A percentile compares a stretch with the other conserved stretches of the same genome.
Conservation (phyloP, 176 grass and related monocot species). For the Zizania latifolia region DNA sequence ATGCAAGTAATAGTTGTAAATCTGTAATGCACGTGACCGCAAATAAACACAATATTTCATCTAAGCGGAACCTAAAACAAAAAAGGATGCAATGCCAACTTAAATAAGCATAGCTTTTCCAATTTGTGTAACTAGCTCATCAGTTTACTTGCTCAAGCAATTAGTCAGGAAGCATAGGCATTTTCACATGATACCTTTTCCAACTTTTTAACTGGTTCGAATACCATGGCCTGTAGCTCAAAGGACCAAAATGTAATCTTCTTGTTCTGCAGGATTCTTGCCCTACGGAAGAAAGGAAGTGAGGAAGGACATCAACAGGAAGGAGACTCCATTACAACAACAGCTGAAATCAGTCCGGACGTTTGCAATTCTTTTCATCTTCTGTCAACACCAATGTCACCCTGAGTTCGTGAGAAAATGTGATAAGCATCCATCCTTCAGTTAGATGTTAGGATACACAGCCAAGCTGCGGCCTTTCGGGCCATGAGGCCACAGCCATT, state of each 20-base stretch:
- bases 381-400: neutral
- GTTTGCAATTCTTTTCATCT: neutral
- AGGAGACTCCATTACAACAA: neutral
- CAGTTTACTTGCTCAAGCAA: neutral
- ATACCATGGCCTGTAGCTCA: neutral
- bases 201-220: neutral
- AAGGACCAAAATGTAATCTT: neutral
- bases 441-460: conserved; percentile 13
- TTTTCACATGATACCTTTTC: neutral
- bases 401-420: neutral
- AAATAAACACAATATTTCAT: neutral
- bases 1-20: neutral
- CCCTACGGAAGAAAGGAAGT: conserved; percentile 23
- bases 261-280: conserved; percentile 20
- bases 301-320: neutral
- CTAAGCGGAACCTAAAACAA: neutral
- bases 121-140: neutral
- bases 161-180: neutral
- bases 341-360: conserved; percentile 4
- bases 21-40: neutral
- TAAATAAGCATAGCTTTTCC: neutral
- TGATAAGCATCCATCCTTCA: neutral
- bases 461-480: neutral
- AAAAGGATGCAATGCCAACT: neutral
- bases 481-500: conserved; percentile 29